These are phyloP conservation scores for Hemileia vastatrix DNA, from an alignment of 1,284 basidiomycete genomes.

Conservation along the genomic window DNA sequence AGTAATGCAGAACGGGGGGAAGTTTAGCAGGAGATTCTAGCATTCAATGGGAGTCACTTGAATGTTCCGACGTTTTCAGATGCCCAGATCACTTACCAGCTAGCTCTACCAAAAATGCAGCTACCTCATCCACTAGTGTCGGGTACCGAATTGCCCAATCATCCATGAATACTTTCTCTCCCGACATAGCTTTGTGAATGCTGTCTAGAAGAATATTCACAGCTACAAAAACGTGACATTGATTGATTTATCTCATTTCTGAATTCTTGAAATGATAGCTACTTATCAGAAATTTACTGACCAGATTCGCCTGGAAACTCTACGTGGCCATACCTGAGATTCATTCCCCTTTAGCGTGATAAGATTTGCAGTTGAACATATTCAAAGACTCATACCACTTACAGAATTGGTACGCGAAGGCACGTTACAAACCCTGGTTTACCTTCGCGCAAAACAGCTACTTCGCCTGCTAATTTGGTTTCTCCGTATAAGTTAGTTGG, in stretches of 20 bases:
- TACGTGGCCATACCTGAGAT: constrained; percentile 62
- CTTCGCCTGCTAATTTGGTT: constrained; percentile 66
- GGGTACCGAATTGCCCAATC: constrained; percentile 72
- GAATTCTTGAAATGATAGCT: not conserved
- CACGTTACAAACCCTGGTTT: constrained; percentile 52
- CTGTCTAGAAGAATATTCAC: constrained; percentile 68
- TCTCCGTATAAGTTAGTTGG: constrained; percentile 58
- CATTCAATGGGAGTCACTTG: not conserved
- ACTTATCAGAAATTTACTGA: too few relatives aligned
- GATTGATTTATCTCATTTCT: not conserved
- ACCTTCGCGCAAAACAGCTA: constrained; percentile 52
- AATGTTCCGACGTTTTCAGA: not conserved
- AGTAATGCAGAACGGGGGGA: constrained; percentile 60
- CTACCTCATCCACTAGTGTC: constrained; percentile 53
- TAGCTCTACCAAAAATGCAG: constrained; percentile 58
- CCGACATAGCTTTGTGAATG: constrained; percentile 57
- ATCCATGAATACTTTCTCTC: constrained; percentile 70
- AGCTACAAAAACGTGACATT: constrained; percentile 45
- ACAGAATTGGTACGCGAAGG: constrained; percentile 72
- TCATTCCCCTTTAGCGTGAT: too few relatives aligned
- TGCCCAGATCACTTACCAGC: constrained; percentile 48
- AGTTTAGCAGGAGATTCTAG: constrained; percentile 1
- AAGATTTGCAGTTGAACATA: too few relatives aligned
- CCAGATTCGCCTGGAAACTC: constrained; percentile 60
- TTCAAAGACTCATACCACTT: constrained; percentile 36